Base-by-base conservation (phyloP, 116 monocot species). In the Dioscorea cayenensis region DNA sequence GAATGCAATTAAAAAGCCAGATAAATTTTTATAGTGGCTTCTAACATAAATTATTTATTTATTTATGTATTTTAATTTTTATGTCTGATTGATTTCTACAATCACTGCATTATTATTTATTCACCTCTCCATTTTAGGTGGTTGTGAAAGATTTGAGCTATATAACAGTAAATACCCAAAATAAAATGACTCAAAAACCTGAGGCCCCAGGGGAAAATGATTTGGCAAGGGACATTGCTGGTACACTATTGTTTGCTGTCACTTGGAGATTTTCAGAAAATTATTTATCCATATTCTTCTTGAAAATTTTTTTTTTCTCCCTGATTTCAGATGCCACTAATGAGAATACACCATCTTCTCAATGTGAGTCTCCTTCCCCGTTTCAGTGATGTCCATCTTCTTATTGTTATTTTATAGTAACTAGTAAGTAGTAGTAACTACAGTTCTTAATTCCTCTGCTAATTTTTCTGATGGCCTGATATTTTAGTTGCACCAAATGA, bases 141-240 rank as follows among this genome's bases (percentile, higher is more conserved):
- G 4, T 8, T 73, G 87, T 83, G 22, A 60, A 32, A 20, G 83
- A 93, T 28, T 71, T 88, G 67, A 92, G 86, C 72, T 89, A 71
- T 63, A 78, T 92, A 29, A 69, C 1, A 64, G 17, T 17, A 7
- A 59, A 50, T 14, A 29, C 49, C 74, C 61, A 69, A 66, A 62
- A 65, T 62, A 35, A 70, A 12, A 75, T 14, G 22, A 37, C 63
- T 6, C 49, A 36, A 14, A 77, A 69, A 66, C 23, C 13, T 27
- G 73, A 19, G 37, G 35, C 19, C 28, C 52, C 66, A 9, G 23
- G 1, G 14, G 21, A 48, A 19, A 28, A 49, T 61, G 25, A 19
- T 23, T 73, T 50, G 43, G n/a, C 6, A 36, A 20, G n/a, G 6
- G 36, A 66, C 14, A 29, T 51, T 19, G 64, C 73, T 36, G 38